phyloP scores from a whole-genome alignment of 2,329 filamentous ascomycete species.

The Ciborinia camelliae region DNA sequence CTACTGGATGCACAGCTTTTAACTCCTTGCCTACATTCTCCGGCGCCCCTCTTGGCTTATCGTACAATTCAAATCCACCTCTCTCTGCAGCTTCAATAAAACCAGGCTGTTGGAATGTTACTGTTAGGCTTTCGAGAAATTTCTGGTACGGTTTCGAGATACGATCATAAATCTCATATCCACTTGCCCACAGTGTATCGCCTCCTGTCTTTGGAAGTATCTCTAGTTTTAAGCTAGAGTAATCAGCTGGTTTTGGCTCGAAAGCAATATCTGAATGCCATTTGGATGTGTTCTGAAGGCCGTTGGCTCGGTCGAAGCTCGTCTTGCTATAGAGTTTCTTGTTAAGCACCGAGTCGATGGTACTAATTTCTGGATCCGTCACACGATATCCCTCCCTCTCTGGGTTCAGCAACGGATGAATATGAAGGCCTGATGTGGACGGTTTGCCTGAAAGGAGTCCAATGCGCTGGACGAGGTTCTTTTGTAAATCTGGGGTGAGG shows the following conservation, averaged over 20 bases:
- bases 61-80: constrained; percentile 47
- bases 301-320: constrained; percentile 8
- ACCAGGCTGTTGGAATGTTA: constrained; percentile 48
- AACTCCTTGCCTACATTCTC: constrained; percentile 49
- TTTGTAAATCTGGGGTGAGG: constrained; percentile 60
- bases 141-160: constrained; percentile 53
- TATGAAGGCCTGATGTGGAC: constrained; percentile 53
- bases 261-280: constrained; percentile 65
- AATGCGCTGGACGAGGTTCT: constrained; percentile 58
- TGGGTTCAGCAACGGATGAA: constrained; percentile 57
- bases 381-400: constrained; percentile 44
- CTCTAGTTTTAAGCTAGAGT: constrained; percentile 55
- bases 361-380: constrained; percentile 59
- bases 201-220: constrained; percentile 55
- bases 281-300: constrained; percentile 45
- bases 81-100: constrained; percentile 49
- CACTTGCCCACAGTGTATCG: constrained; percentile 63
- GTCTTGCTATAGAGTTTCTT: constrained; percentile 47
- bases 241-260: constrained; percentile 61
- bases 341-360: constrained; percentile 55
- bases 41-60: constrained; percentile 45
- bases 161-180: constrained; percentile 64
- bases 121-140: constrained; percentile 58
- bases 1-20: constrained; percentile 51
- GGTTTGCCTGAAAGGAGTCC: constrained; percentile 57